Percentiles rank a stretch among this genome's conserved stretches.
Evolutionary conservation across 495 filamentous ascomycete genomes (phyloP).

Genomic region (Annulohypoxylon nitens): DNA sequence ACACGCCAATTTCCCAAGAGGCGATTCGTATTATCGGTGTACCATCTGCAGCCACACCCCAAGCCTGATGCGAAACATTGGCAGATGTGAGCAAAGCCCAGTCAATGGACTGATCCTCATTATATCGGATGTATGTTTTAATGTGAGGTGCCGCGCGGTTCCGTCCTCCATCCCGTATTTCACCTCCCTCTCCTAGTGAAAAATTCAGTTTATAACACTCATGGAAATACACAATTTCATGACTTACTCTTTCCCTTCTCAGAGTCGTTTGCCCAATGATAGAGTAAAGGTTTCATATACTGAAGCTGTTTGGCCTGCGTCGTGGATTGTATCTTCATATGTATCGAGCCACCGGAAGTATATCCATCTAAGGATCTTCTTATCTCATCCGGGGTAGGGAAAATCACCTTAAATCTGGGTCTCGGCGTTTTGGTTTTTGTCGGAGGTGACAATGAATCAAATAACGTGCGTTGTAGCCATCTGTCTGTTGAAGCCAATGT

Average conservation of each 20-base stretch:
- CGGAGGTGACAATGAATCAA: slow-evolving; percentile 53
- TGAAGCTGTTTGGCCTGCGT: slow-evolving; percentile 79
- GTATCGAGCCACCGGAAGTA: slow-evolving; percentile 81
- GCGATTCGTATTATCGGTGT: slow-evolving; percentile 74
- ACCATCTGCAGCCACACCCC: slow-evolving; percentile 73
- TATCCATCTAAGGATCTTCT: slow-evolving; percentile 86
- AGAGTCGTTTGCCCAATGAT: slow-evolving; percentile 73
- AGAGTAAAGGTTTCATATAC: slow-evolving; percentile 77
- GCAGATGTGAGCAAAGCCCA: slow-evolving; percentile 91
- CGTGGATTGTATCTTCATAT: slow-evolving; percentile 77
- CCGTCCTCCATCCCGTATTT: slow-evolving; percentile 64
- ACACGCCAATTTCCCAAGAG: slow-evolving; percentile 88
- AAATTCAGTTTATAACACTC: no score
- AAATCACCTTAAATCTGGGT: slow-evolving; percentile 72
- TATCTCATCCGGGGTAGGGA: slow-evolving; percentile 84
- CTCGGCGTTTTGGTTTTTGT: slow-evolving; percentile 31
- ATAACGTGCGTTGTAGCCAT: slow-evolving; percentile 79
- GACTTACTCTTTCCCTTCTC: slow-evolving; percentile 56
- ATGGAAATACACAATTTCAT: no score
- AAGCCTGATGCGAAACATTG: slow-evolving; percentile 90
- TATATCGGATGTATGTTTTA: slow-evolving; percentile 88
- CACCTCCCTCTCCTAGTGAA: slow-evolving; percentile 20
- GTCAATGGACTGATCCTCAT: slow-evolving; percentile 70
- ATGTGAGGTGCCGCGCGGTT: slow-evolving; percentile 90
- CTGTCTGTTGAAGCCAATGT: slow-evolving; percentile 78